Percentiles rank a stretch among this genome's conserved stretches.
phyloP scores from a whole-genome alignment of 345 rosid species.

The Eucalyptus shirleyi region DNA sequence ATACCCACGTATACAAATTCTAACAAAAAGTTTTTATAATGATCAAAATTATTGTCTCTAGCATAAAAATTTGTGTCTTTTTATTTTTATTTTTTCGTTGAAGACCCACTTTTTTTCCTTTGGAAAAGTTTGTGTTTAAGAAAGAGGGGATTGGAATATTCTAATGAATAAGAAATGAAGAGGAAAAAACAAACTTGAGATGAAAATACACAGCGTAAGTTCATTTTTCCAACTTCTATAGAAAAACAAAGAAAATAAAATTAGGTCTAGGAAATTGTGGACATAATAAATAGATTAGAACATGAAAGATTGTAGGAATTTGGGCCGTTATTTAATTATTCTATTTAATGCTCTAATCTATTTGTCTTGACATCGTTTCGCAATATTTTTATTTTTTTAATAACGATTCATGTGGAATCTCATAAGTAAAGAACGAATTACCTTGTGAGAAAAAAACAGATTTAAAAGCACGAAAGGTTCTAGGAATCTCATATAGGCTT shows the following conservation, averaged over 20 bases:
- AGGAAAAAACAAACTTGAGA: neutral
- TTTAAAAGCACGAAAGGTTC: neutral
- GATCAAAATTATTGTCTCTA: neutral
- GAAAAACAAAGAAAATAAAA: neutral
- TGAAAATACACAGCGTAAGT: neutral
- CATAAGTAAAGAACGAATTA: neutral
- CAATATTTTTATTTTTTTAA: neutral
- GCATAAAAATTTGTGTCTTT: fast-evolving
- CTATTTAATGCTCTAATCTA: neutral
- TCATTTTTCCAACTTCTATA: neutral
- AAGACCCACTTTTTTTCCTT: neutral
- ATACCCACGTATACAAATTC: fast-evolving
- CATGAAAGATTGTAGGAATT: neutral
- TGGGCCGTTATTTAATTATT: neutral
- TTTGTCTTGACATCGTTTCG: neutral
- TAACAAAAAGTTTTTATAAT: neutral
- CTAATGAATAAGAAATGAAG: neutral
- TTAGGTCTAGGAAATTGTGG: neutral
- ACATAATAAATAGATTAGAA: neutral
- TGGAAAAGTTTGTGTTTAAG: neutral
- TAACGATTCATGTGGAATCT: neutral
- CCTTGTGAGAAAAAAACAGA: neutral
- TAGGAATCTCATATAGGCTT: neutral
- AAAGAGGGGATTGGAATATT: neutral
- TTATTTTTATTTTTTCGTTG: neutral